Percentiles rank a stretch among this genome's conserved stretches.
phyloP scores from a whole-genome alignment of 1,284 basidiomycete species.

The Salmacisia buchloeana region DNA sequence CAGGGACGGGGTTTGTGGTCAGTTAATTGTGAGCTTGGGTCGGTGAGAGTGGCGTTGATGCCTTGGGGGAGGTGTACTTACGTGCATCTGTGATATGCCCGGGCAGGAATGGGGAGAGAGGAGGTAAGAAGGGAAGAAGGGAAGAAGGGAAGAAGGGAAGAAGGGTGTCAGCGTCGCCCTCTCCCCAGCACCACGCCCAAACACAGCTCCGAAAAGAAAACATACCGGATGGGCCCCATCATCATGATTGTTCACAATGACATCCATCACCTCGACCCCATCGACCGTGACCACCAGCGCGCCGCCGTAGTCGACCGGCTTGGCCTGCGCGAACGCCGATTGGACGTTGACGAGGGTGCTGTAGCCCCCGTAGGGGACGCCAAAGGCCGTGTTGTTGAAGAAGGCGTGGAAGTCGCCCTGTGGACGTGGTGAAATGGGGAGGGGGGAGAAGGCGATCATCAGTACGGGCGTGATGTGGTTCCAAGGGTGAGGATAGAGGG shows the following conservation, averaged over 20 bases:
- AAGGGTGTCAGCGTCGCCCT: too few species aligned
- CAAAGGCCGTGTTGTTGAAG: slow-evolving; percentile 25
- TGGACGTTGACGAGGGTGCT: slow-evolving; percentile 30
- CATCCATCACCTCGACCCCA: slow-evolving; percentile 28
- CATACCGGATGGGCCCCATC: slow-evolving; percentile 41
- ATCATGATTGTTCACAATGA: slow-evolving; percentile 51
- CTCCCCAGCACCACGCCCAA: too few species aligned
- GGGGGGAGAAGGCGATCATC: neutral
- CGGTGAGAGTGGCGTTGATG: neutral
- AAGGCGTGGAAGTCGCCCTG: slow-evolving; percentile 20
- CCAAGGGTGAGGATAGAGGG: neutral
- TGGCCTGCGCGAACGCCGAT: neutral
- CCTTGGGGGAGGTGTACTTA: neutral
- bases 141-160: neutral
- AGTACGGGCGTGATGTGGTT: neutral
- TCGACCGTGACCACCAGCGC: slow-evolving; percentile 22
- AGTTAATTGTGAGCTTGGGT: neutral
- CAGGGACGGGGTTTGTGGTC: neutral
- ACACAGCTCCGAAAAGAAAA: neutral
- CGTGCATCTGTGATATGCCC: neutral
- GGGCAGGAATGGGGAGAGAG: slow-evolving; percentile 4
- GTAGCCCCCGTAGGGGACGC: slow-evolving; percentile 40
- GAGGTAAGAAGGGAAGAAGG: neutral
- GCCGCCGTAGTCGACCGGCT: slow-evolving; percentile 21
- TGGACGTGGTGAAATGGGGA: too few species aligned